These are phyloP conservation scores for Saturnispora gosingensis DNA, from an alignment of 805 yeast species.

Conservation along the genomic window DNA sequence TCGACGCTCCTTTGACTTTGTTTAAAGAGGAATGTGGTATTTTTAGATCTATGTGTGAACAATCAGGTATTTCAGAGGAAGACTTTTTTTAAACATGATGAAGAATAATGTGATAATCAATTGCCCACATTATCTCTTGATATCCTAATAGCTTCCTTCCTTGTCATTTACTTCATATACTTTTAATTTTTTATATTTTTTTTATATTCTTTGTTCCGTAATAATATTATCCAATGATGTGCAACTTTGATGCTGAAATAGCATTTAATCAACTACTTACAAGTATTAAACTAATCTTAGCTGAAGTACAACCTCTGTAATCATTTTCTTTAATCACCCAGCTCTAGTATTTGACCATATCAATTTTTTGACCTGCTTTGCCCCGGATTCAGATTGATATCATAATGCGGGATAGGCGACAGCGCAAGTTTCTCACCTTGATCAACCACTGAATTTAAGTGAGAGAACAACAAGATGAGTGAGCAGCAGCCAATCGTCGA, in stretches of 20 bases:
- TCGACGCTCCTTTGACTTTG: slow-evolving; percentile 42
- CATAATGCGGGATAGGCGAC: neutral
- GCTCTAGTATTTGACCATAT: too few species aligned
- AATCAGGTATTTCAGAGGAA: slow-evolving; percentile 32
- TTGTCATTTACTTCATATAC: neutral
- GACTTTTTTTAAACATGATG: neutral
- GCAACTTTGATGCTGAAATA: too few species aligned
- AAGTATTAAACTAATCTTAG: too few species aligned
- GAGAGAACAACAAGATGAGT: neutral
- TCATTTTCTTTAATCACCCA: too few species aligned
- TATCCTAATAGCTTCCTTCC: neutral
- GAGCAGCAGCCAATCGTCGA: neutral
- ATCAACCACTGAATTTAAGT: neutral
- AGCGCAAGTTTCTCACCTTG: neutral
- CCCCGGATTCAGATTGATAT: neutral
- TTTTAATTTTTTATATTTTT: neutral
- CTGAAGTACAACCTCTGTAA: too few species aligned
- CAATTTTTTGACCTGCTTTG: too few species aligned
- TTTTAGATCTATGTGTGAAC: slow-evolving; percentile 43
- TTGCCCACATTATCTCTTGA: neutral
- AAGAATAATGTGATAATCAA: neutral
- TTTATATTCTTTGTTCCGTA: neutral
- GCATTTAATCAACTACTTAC: too few species aligned
- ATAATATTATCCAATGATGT: too few species aligned
- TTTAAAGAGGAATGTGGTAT: slow-evolving; percentile 38